Evolutionary conservation across 2,329 filamentous ascomycete genomes (phyloP).

Genomic region (Fusarium chuoi): DNA sequence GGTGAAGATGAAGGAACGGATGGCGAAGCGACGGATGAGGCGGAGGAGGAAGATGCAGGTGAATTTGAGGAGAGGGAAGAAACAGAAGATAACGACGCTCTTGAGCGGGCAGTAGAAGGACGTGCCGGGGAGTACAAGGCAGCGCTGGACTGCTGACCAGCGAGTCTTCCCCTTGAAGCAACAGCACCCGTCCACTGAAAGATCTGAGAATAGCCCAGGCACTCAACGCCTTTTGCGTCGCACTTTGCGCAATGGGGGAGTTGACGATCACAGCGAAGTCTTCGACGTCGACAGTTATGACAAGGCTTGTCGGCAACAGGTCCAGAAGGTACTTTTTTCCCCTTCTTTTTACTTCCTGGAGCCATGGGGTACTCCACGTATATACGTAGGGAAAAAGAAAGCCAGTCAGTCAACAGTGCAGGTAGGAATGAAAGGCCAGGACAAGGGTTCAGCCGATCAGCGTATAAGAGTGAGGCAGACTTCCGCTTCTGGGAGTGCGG

Average conservation of each 20-base stretch:
- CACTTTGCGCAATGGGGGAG: conserved; percentile 64
- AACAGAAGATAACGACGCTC: conserved; percentile 31
- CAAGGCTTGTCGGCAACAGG: conserved; percentile 53
- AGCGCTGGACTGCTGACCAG: conserved; percentile 53
- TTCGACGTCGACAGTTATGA: conserved; percentile 65
- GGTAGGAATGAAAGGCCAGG: conserved; percentile 12
- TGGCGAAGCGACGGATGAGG: conserved; percentile 29
- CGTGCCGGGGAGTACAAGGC: conserved; percentile 39
- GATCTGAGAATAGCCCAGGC: conserved; percentile 63
- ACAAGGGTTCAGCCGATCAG: conserved; percentile 22
- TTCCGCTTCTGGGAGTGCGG: conserved; percentile 22
- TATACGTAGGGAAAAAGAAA: conserved; percentile 1
- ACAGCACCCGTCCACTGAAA: conserved; percentile 64
- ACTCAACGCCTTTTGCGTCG: conserved; percentile 58
- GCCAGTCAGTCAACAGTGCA: not conserved
- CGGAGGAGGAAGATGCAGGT: conserved; percentile 19
- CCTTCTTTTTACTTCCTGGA: conserved; percentile 36
- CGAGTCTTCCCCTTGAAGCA: conserved; percentile 55
- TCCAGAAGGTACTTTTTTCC: conserved; percentile 41
- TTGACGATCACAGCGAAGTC: conserved; percentile 64
- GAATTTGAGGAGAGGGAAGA: conserved; percentile 36
- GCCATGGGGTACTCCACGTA: conserved; percentile 34
- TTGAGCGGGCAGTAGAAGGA: conserved; percentile 27
- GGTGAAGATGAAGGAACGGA: conserved; percentile 29
- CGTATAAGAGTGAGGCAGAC: conserved; percentile 30